Percentiles rank a stretch among this genome's conserved stretches.
phyloP scores from a whole-genome alignment of 495 filamentous ascomycete genomes.

The Tetracladium setigerum region DNA sequence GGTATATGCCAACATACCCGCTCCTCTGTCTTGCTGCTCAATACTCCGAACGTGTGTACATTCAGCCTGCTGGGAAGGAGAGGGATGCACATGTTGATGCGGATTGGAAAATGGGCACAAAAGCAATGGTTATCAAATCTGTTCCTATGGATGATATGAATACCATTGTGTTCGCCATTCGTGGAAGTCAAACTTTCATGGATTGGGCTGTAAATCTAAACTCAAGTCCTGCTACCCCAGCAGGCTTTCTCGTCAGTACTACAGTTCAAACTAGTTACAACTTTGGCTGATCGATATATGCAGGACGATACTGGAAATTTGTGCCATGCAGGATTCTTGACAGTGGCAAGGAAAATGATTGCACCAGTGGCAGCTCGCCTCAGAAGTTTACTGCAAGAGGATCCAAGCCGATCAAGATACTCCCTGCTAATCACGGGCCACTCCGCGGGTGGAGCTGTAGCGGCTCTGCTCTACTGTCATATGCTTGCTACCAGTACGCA shows the following conservation, averaged over 20 bases:
- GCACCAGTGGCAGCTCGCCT: conserved; percentile 60
- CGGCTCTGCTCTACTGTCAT: conserved; percentile 68
- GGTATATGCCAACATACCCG: conserved; percentile 60
- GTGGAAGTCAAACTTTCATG: conserved; percentile 69
- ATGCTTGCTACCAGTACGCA: conserved; percentile 52
- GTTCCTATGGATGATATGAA: conserved; percentile 67
- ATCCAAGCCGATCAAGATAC: conserved; percentile 56
- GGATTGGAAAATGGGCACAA: conserved; percentile 64
- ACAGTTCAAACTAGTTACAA: neutral
- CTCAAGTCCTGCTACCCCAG: conserved; percentile 51
- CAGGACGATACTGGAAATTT: conserved; percentile 66
- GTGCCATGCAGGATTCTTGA: conserved; percentile 72
- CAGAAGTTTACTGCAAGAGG: conserved; percentile 56
- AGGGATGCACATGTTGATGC: conserved; percentile 56
- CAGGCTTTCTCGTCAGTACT: conserved; percentile 51
- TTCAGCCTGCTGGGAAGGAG: conserved; percentile 49
- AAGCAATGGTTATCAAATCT: conserved; percentile 78
- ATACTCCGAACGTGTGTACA: conserved; percentile 66
- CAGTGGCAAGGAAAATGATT: conserved; percentile 70
- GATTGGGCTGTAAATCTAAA: conserved; percentile 80
- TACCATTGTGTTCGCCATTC: conserved; percentile 72
- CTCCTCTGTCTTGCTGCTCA: conserved; percentile 67
- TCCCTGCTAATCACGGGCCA: conserved; percentile 78
- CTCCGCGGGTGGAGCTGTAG: conserved; percentile 76
- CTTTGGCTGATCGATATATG: conserved; percentile 4